These are phyloP conservation scores for Chenopodium berlandieri DNA, from an alignment of 148 eudicot species.

Conservation along the genomic window DNA sequence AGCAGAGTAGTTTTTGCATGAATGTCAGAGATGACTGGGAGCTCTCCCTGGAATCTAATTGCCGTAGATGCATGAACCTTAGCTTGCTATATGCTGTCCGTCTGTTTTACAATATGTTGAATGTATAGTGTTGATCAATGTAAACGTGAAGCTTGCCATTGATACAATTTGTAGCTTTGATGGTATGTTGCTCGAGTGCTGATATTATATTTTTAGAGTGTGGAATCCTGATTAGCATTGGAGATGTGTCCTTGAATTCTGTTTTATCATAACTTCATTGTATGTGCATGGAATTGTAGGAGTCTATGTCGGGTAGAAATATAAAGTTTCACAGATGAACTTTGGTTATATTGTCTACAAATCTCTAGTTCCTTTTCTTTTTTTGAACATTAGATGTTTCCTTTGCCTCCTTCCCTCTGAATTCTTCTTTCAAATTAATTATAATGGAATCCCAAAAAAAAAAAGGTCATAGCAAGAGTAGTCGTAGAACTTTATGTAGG, in stretches of 20 bases:
- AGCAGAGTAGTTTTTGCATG: not conserved
- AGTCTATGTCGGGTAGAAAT: not conserved
- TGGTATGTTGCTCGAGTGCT: not conserved
- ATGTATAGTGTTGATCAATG: too few relatives aligned
- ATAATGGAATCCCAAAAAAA: too few relatives aligned
- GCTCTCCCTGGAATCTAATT: not conserved
- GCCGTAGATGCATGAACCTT: not conserved
- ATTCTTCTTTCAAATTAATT: too few relatives aligned
- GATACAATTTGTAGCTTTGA: not conserved
- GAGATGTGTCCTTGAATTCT: not conserved
- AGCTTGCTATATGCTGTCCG: not conserved
- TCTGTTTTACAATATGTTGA: not conserved
- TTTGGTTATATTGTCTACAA: not conserved
- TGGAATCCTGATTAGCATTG: not conserved
- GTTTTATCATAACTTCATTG: not conserved
- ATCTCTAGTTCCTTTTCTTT: not conserved
- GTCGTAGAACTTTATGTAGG: too few relatives aligned
- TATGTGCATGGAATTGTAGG: not conserved
- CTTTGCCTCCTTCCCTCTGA: too few relatives aligned
- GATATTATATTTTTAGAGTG: not conserved
- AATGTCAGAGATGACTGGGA: not conserved
- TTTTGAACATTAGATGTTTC: not conserved
- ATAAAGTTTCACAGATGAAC: not conserved
- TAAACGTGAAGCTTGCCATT: not conserved
- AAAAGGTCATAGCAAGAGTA: too few relatives aligned